Base-by-base conservation (phyloP, 139 green algal species). In the Nannochloris sp. region DNA sequence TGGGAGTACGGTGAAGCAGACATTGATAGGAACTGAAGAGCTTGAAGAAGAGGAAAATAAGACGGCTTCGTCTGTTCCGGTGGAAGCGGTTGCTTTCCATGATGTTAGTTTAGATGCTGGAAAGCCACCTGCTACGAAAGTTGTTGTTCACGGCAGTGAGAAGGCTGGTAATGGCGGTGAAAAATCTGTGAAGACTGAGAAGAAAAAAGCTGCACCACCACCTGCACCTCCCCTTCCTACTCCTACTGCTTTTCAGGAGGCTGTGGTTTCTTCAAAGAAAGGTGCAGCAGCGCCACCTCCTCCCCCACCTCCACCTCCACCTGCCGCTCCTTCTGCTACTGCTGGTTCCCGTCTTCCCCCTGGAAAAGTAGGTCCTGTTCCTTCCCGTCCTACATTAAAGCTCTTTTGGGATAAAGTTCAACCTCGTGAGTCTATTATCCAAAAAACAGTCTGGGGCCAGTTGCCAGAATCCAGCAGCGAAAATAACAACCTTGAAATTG, bases 371-470 rank as follows among this genome's bases (percentile, higher is more conserved):
- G 65, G 27, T 1, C 53, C 45, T 12, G 23, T 8, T 9, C 66
- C 66, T 3, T 63, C 42, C 54, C 72, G 70, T 44, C 70, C 67
- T 1, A 74, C 63, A 0, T 61, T 70, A 19, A 79, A 82, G 70
- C 57, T 85, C 9, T 67, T 75, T 54, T 80, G 74, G 73, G 47
- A 48, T 2, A 83, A 83, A 54, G 4, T 83, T 25, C 63, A 67
- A 13, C 31, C 37, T 3, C 48, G 59, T 31, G 53, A 71, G 36
- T 51, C 12, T 9, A 12, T 19, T 19, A 63, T 68, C 19, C 67
- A 62, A 36, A 34, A 71, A 59, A 75, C 67, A 13, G 76, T 76
- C 0, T 79, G 70, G 71, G 39, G 30, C 0, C 59, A 77, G 69
- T 56, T 73, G n/a, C 32, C 14, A 4, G 13, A 6, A 12, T 10